Conservation (phyloP, 495 filamentous ascomycete species). For the Cercophora sp. region DNA sequence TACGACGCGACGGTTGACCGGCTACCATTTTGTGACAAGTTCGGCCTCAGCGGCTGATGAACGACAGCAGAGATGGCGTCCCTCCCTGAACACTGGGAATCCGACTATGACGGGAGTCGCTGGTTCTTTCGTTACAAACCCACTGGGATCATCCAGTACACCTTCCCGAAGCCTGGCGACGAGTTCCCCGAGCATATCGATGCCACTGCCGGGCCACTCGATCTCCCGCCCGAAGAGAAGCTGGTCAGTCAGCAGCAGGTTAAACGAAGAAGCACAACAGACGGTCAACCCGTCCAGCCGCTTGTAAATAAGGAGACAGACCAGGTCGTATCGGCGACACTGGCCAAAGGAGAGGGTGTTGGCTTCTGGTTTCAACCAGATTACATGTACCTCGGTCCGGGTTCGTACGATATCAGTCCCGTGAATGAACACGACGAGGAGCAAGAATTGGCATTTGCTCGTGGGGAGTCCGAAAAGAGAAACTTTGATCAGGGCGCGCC, state of each 20-base stretch:
- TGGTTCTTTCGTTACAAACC: slow-evolving; percentile 47
- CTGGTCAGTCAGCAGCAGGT: slow-evolving; percentile 34
- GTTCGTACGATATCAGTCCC: slow-evolving; percentile 34
- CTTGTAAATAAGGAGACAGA: slow-evolving; percentile 11
- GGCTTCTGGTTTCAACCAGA: slow-evolving; percentile 41
- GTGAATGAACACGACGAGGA: slow-evolving; percentile 30
- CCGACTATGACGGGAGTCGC: slow-evolving; percentile 44
- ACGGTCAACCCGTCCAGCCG: slow-evolving; percentile 2
- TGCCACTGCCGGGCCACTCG: slow-evolving; percentile 27
- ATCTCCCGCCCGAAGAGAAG: slow-evolving; percentile 34
- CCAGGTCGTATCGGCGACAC: slow-evolving; percentile 9
- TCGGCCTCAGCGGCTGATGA: no score
- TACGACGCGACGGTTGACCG: no score
- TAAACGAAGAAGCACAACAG: slow-evolving; percentile 24
- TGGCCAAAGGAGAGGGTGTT: slow-evolving; percentile 15
- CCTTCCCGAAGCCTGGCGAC: slow-evolving; percentile 46
- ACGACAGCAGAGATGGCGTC: slow-evolving; percentile 31
- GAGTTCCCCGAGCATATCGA: slow-evolving; percentile 46
- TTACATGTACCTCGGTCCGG: slow-evolving; percentile 41
- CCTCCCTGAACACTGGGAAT: slow-evolving; percentile 46
- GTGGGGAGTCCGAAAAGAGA: no score
- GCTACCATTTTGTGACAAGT: no score
- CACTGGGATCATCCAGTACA: slow-evolving; percentile 44
- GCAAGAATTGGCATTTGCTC: slow-evolving; percentile 7
- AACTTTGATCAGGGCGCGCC: no score